These are phyloP conservation scores for Lepidium campestre DNA, from an alignment of 441 rosid genomes.

Conservation along the genomic window DNA sequence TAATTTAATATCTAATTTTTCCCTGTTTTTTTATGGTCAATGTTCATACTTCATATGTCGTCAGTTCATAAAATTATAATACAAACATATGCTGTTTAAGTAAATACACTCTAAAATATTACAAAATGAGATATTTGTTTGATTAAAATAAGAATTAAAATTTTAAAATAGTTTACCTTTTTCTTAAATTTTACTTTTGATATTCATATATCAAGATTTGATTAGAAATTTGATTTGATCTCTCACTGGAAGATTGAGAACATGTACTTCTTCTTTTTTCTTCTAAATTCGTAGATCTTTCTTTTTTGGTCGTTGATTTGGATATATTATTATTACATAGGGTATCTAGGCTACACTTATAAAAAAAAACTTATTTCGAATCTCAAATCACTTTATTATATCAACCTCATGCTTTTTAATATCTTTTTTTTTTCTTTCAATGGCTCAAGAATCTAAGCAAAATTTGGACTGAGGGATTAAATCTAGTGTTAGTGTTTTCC, in stretches of 20 bases:
- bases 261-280: background rate
- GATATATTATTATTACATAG: background rate
- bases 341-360: background rate
- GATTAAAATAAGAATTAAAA: too few species aligned
- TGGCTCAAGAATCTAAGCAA: constrained; percentile 39
- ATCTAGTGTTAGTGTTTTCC: constrained; percentile 31
- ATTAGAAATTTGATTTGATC: constrained; percentile 1
- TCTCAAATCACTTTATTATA: background rate
- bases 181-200: too few species aligned
- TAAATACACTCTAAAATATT: too few species aligned
- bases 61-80: too few species aligned
- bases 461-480: constrained; percentile 21
- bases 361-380: background rate
- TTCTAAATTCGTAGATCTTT: background rate
- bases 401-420: background rate
- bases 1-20: too few species aligned
- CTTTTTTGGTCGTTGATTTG: background rate
- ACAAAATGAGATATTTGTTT: too few species aligned
- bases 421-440: background rate
- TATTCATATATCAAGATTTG: background rate
- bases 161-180: too few species aligned
- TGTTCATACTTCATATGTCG: too few species aligned
- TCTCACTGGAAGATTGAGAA: background rate
- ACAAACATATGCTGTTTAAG: too few species aligned
- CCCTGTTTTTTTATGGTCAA: too few species aligned